Percentiles rank a stretch among this genome's conserved stretches.
Evolutionary conservation across 805 yeast genomes (phyloP).

Genomic region (Wickerhamiella musiphila): DNA sequence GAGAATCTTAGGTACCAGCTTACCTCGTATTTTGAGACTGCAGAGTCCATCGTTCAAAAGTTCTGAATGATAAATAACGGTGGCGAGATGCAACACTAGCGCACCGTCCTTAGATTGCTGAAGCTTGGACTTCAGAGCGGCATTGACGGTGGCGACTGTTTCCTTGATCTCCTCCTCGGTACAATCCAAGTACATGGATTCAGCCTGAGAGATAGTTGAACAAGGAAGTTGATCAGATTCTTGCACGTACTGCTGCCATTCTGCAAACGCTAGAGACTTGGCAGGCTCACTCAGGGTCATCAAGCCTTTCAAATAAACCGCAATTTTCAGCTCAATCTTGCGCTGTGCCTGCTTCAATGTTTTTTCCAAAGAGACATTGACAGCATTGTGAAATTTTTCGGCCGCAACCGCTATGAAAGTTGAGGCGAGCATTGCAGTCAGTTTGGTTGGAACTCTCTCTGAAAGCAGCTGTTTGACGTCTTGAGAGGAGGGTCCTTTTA

Average conservation of each 20-base stretch:
- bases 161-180: slow-evolving; percentile 1
- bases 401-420: slow-evolving; percentile 1
- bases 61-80: slow-evolving; percentile 10
- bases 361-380: slow-evolving; percentile 1
- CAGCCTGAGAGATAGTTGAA: slow-evolving; percentile 1
- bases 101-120: slow-evolving; percentile 14
- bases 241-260: slow-evolving; percentile 15
- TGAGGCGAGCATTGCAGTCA: slow-evolving; percentile 1
- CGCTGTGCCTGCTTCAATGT: slow-evolving; percentile 4
- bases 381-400: slow-evolving; percentile 3
- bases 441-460: slow-evolving; percentile 4
- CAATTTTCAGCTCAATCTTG: slow-evolving; percentile 8
- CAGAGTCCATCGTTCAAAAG: slow-evolving; percentile 4
- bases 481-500: not conserved
- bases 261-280: slow-evolving; percentile 7
- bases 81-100: slow-evolving; percentile 16
- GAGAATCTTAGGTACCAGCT: slow-evolving; percentile 18
- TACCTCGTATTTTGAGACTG: slow-evolving; percentile 17
- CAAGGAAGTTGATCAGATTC: slow-evolving; percentile 1
- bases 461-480: not conserved
- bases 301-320: slow-evolving; percentile 14
- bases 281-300: slow-evolving; percentile 5
- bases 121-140: slow-evolving; percentile 7
- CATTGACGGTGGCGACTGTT: slow-evolving; percentile 5
- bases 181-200: slow-evolving; percentile 1